These are phyloP conservation scores for Claviceps fusiformis DNA, from an alignment of 2,329 filamentous ascomycete species.

Conservation along the genomic window DNA sequence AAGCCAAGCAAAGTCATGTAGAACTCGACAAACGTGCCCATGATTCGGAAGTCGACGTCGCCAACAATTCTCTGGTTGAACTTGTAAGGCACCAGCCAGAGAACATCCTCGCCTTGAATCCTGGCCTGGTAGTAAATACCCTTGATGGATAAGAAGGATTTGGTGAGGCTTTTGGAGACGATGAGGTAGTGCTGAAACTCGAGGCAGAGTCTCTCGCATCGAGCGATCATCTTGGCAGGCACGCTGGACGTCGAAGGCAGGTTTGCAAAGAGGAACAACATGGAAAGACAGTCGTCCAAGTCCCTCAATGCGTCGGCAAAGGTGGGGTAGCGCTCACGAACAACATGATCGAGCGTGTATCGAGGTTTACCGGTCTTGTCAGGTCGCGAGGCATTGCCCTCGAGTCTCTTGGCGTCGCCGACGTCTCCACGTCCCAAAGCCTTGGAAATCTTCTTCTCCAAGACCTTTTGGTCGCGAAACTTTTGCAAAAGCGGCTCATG, in stretches of 20 bases:
- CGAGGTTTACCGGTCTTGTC: conserved; percentile 84
- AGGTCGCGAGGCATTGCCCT: conserved; percentile 71
- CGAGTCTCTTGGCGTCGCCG: conserved; percentile 72
- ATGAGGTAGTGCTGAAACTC: conserved; percentile 99
- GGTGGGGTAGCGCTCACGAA: conserved; percentile 95
- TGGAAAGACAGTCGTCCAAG: conserved; percentile 89
- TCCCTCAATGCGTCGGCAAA: conserved; percentile 91
- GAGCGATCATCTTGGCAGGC: conserved; percentile 86
- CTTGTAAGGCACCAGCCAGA: conserved; percentile 95
- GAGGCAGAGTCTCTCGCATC: conserved; percentile 82
- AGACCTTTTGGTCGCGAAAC: conserved; percentile 91
- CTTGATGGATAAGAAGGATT: conserved; percentile 97
- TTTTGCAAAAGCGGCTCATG: conserved; percentile 90
- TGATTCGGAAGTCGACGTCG: conserved; percentile 96
- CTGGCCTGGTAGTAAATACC: conserved; percentile 98
- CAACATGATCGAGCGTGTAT: conserved; percentile 89
- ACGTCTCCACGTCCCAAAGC: conserved; percentile 87
- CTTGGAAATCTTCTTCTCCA: conserved; percentile 94
- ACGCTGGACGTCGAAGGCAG: conserved; percentile 81
- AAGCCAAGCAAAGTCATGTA: conserved; percentile 95
- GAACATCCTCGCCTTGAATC: conserved; percentile 89
- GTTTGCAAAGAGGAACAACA: conserved; percentile 96
- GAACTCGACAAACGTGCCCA: conserved; percentile 98
- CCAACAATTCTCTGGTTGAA: conserved; percentile 92
- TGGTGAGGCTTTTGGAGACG: conserved; percentile 75